phyloP scores from a whole-genome alignment of 139 green algal genomes.

The Deuterostichococcus epilithicus region DNA sequence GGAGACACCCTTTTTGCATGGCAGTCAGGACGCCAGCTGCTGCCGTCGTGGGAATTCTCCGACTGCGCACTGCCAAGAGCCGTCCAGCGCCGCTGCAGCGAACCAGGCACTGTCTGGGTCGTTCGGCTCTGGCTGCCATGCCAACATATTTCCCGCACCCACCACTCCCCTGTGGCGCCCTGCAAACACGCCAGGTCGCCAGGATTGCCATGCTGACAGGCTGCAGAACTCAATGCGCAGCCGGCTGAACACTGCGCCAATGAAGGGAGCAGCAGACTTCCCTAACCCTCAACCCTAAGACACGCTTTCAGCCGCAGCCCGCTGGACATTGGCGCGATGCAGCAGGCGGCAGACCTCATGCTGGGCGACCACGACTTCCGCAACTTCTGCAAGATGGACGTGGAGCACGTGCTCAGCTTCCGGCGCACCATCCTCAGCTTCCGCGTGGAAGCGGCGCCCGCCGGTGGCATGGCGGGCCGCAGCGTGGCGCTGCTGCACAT shows the following conservation, averaged over 20 bases:
- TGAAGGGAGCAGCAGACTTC: not conserved
- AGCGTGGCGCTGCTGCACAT: constrained; percentile 28
- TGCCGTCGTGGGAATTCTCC: too few relatives aligned
- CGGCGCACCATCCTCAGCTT: constrained; percentile 53
- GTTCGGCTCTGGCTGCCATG: too few relatives aligned
- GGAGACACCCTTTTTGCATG: too few relatives aligned
- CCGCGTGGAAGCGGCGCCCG: constrained; percentile 14
- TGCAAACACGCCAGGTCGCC: not conserved
- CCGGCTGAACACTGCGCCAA: too few relatives aligned
- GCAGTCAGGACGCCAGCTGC: too few relatives aligned
- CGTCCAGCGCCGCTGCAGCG: too few relatives aligned
- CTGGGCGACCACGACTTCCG: constrained; percentile 91
- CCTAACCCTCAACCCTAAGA: too few relatives aligned
- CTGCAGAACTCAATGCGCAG: too few relatives aligned
- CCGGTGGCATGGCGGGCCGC: constrained; percentile 38
- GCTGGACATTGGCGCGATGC: constrained; percentile 79
- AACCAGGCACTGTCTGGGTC: too few relatives aligned
- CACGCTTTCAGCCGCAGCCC: not conserved
- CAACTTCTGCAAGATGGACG: constrained; percentile 90
- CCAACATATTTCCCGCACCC: too few relatives aligned
- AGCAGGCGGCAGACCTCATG: constrained; percentile 59
- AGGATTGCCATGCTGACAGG: constrained; percentile 9
- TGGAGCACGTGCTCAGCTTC: constrained; percentile 57
- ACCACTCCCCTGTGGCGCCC: too few relatives aligned
- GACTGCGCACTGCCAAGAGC: too few relatives aligned